Evolutionary conservation across 1,284 basidiomycete species (phyloP).

Genomic region (Moesziomyces antarcticus): DNA sequence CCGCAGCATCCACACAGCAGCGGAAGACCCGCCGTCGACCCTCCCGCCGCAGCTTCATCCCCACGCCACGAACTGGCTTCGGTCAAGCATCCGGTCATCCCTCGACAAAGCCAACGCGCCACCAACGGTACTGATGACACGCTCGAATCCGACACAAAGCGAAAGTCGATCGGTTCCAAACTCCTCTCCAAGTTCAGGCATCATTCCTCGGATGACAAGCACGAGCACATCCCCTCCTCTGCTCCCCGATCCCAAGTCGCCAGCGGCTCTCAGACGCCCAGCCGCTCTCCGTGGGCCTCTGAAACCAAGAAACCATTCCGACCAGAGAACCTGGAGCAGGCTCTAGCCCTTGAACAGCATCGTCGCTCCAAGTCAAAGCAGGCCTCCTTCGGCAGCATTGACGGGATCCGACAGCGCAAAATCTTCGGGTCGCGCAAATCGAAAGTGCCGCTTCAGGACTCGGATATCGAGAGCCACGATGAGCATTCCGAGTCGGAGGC

Average conservation of each 20-base stretch:
- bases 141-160: constrained; percentile 2
- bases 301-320: constrained; percentile 2
- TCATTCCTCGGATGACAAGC: constrained; percentile 9
- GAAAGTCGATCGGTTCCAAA: constrained; percentile 43
- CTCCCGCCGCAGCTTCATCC: background rate
- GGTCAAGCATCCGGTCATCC: constrained; percentile 8
- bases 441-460: constrained; percentile 5
- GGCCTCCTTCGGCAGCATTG: constrained; percentile 12
- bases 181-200: constrained; percentile 35
- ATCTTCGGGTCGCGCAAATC: constrained; percentile 11
- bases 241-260: constrained; percentile 6
- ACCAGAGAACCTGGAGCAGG: constrained; percentile 16
- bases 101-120: constrained; percentile 1
- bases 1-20: constrained; percentile 28
- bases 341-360: constrained; percentile 25
- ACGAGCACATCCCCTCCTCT: background rate
- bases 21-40: background rate
- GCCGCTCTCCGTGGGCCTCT: background rate
- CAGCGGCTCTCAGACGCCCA: constrained; percentile 21
- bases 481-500: background rate
- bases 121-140: background rate
- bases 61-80: constrained; percentile 9
- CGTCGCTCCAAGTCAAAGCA: constrained; percentile 10
- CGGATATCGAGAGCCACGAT: constrained; percentile 16
- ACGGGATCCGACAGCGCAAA: constrained; percentile 15